phyloP scores from a whole-genome alignment of 1,139 yeast genomes.

The Schwanniomyces etchellsii region DNA sequence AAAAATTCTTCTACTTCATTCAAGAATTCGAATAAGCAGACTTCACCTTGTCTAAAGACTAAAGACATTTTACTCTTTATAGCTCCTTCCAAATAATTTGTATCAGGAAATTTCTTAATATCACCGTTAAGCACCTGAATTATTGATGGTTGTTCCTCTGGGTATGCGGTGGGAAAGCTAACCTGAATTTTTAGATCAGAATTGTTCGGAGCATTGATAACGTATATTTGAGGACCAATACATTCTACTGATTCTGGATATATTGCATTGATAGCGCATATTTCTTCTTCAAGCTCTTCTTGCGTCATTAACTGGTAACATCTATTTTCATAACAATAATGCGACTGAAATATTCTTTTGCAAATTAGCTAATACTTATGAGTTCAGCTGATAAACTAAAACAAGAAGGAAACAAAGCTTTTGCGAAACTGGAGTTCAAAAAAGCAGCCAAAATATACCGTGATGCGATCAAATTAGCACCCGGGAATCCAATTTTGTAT shows the following conservation, averaged over 20 bases:
- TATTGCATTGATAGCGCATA: constrained; percentile 83
- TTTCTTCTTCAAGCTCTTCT: constrained; percentile 69
- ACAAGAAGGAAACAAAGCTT: constrained; percentile 62
- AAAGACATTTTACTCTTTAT: constrained; percentile 46
- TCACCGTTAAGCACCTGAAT: constrained; percentile 43
- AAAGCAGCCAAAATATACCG: constrained; percentile 61
- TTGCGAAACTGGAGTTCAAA: constrained; percentile 44
- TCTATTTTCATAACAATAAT: too few relatives aligned
- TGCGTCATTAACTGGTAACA: constrained; percentile 31
- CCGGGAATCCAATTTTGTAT: constrained; percentile 56
- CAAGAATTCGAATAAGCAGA: constrained; percentile 73
- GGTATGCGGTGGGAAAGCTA: constrained; percentile 67
- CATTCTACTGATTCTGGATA: constrained; percentile 53
- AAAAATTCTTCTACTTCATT: constrained; percentile 57
- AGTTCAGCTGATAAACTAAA: constrained; percentile 26
- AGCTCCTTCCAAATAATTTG: constrained; percentile 34
- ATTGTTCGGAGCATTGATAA: constrained; percentile 60
- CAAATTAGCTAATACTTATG: background rate
- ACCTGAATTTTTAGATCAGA: constrained; percentile 53
- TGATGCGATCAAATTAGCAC: constrained; percentile 56
- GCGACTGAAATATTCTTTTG: too few relatives aligned
- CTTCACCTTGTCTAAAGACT: constrained; percentile 54
- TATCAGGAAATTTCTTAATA: constrained; percentile 30
- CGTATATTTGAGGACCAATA: constrained; percentile 36
- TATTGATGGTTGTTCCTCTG: constrained; percentile 54